These are phyloP conservation scores for Bocquillonia castaneifolia DNA, from an alignment of 441 rosid genomes.

Conservation along the genomic window DNA sequence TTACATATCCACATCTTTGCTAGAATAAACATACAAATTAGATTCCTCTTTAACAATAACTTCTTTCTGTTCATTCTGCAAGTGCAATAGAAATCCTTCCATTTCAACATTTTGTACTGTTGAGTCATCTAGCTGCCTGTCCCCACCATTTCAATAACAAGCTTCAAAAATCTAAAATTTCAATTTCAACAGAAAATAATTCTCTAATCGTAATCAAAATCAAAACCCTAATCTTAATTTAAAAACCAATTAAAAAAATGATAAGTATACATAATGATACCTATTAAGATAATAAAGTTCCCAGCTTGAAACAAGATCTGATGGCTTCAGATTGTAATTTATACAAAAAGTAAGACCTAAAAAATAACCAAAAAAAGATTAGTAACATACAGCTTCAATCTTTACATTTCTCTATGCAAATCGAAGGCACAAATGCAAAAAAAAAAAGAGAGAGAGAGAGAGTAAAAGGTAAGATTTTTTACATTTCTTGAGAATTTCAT, in stretches of 20 bases:
- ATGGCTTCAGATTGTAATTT: conserved; percentile 61
- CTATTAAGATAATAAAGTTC: conserved; percentile 80
- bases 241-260: background rate
- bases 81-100: conserved; percentile 80
- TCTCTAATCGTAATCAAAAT: background rate
- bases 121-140: conserved; percentile 59
- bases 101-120: conserved; percentile 63
- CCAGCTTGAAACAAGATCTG: conserved; percentile 86
- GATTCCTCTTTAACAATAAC: conserved; percentile 55
- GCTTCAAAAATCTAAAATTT: background rate
- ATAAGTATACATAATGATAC: conserved; percentile 27
- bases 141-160: conserved; percentile 8
- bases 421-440: conserved; percentile 6
- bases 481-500: conserved; percentile 66
- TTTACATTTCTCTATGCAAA: background rate
- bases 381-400: background rate
- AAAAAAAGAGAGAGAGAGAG: conserved; percentile 1
- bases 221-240: background rate
- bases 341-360: conserved; percentile 75
- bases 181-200: background rate
- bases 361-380: background rate
- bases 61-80: conserved; percentile 79
- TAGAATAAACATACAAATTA: conserved; percentile 67
- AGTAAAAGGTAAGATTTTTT: background rate
- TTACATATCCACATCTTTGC: conserved; percentile 89